phyloP scores from a whole-genome alignment of 2,329 filamentous ascomycete genomes.

The Xylaria sp. region DNA sequence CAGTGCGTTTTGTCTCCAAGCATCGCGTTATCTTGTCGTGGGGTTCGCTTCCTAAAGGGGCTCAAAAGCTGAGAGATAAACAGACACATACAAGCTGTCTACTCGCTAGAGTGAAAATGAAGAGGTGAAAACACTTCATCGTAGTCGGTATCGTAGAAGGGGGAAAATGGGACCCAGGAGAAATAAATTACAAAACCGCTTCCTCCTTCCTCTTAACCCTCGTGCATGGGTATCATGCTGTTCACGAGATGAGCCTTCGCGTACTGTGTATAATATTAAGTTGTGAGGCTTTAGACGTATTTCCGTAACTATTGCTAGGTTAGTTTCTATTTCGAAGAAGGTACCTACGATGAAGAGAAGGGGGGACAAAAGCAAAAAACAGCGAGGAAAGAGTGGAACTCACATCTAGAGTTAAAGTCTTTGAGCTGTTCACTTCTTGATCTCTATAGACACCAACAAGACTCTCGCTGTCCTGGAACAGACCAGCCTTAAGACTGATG shows the following conservation, averaged over 20 bases:
- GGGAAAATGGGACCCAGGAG: background rate
- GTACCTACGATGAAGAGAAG: background rate
- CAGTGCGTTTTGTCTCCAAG: slow-evolving; percentile 23
- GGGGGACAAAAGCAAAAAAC: background rate
- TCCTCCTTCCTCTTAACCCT: slow-evolving; percentile 2
- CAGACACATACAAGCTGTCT: slow-evolving; percentile 14
- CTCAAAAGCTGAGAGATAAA: background rate
- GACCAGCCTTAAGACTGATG: slow-evolving; percentile 92
- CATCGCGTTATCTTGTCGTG: slow-evolving; percentile 4
- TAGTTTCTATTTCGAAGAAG: slow-evolving; percentile 32
- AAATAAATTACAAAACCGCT: slow-evolving; percentile 8
- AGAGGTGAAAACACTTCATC: background rate
- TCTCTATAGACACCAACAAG: slow-evolving; percentile 96
- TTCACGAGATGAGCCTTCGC: background rate
- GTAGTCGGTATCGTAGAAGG: slow-evolving; percentile 20
- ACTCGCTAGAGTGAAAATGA: slow-evolving; percentile 11
- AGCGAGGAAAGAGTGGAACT: slow-evolving; percentile 58
- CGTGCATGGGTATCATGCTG: background rate
- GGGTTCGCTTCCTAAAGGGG: background rate
- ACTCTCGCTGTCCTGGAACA: slow-evolving; percentile 97
- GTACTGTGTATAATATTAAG: background rate
- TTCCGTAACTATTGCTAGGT: slow-evolving; percentile 47
- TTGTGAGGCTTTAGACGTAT: slow-evolving; percentile 28
- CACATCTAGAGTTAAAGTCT: slow-evolving; percentile 93
- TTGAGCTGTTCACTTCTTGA: slow-evolving; percentile 91